Evolutionary conservation across 345 rosid species (phyloP).

Genomic region (Syzygium grande): DNA sequence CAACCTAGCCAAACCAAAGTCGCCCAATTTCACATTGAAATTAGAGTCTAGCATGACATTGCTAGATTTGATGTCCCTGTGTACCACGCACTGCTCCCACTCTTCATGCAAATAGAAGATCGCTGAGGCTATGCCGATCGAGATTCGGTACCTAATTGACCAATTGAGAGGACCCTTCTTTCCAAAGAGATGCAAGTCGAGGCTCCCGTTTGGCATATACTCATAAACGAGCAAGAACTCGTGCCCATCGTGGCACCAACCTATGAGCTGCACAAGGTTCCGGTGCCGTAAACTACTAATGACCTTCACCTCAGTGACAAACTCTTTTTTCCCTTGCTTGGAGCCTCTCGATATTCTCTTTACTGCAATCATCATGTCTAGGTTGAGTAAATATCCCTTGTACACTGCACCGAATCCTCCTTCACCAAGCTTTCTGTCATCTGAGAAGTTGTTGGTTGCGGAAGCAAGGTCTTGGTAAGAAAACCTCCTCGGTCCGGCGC

Average conservation of each 20-base stretch:
- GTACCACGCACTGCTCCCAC: conserved; percentile 46
- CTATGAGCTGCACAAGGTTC: conserved; percentile 55
- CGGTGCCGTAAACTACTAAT: conserved; percentile 53
- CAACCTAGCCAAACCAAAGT: conserved; percentile 49
- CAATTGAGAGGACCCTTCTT: conserved; percentile 23
- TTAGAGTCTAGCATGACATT: conserved; percentile 45
- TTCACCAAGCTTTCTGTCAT: conserved; percentile 38
- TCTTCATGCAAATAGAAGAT: conserved; percentile 58
- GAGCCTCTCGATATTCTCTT: conserved; percentile 32
- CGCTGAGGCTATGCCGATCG: conserved; percentile 38
- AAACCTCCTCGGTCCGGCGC: conserved; percentile 46
- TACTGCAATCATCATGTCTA: conserved; percentile 28
- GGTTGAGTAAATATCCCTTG: conserved; percentile 25
- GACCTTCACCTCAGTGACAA: conserved; percentile 34
- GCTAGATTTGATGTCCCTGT: conserved; percentile 51
- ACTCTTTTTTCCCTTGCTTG: conserved; percentile 45
- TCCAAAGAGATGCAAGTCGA: conserved; percentile 41
- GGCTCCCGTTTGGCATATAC: conserved; percentile 62
- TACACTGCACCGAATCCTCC: conserved; percentile 59
- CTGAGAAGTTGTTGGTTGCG: conserved; percentile 37
- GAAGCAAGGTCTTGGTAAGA: conserved; percentile 29
- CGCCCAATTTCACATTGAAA: conserved; percentile 51
- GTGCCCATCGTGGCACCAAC: conserved; percentile 55
- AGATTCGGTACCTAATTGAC: conserved; percentile 29
- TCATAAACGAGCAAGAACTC: conserved; percentile 56